Conservation (phyloP, 1,284 basidiomycete species). For the Cryptococcus hybrid region DNA sequence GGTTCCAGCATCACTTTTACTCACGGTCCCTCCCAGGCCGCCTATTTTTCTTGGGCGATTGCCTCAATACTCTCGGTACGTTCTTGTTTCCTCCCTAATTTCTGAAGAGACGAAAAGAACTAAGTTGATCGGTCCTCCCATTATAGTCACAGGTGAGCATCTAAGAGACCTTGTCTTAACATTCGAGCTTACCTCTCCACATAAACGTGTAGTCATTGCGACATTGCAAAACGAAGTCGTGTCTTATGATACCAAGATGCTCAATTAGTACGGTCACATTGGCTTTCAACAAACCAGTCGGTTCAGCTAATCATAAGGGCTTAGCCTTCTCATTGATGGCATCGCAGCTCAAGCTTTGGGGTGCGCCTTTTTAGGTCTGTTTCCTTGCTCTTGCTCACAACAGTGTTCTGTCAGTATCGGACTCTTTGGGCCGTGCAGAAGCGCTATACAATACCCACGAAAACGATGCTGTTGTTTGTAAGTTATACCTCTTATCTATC, state of each 20-base stretch:
- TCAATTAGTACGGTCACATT: conserved; percentile 33
- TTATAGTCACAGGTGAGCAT: no score
- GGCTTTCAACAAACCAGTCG: conserved; percentile 1
- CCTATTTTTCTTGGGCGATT: conserved; percentile 72
- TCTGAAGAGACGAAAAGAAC: no score
- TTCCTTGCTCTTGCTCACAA: background rate
- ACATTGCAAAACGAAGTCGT: conserved; percentile 71
- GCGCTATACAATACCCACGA: conserved; percentile 66
- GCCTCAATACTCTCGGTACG: conserved; percentile 56
- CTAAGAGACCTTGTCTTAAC: background rate
- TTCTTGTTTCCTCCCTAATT: background rate
- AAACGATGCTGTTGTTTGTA: conserved; percentile 55
- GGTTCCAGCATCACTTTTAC: background rate
- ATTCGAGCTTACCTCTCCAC: background rate
- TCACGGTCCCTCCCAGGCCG: conserved; percentile 43
- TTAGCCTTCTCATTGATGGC: conserved; percentile 71
- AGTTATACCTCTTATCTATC: conserved; percentile 36
- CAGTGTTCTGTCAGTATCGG: conserved; percentile 47
- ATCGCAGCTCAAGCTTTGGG: conserved; percentile 70
- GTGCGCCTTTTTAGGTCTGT: conserved; percentile 50
- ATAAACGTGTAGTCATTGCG: conserved; percentile 61
- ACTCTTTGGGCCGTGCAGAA: conserved; percentile 76
- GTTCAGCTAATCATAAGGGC: conserved; percentile 41
- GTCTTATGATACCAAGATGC: conserved; percentile 38
- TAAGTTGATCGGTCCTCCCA: no score